phyloP scores from a whole-genome alignment of 1,284 basidiomycete genomes.

The Bothia castanella region DNA sequence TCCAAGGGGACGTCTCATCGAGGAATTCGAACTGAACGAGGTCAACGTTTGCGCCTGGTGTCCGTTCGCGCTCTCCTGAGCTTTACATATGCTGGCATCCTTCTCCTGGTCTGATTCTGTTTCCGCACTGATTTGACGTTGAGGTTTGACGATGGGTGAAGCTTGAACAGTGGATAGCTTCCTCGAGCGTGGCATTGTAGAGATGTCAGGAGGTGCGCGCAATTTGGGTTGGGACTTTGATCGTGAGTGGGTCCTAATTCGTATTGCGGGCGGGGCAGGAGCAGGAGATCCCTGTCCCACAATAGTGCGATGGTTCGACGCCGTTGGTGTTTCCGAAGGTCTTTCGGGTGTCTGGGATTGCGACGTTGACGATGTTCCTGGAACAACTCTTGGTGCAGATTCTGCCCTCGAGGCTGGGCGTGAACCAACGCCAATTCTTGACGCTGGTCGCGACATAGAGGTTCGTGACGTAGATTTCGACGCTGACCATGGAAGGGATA shows the following conservation, averaged over 20 bases:
- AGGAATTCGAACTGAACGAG: constrained; percentile 17
- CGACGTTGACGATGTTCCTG: background rate
- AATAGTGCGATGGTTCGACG: background rate
- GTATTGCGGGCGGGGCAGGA: background rate
- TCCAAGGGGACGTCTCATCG: constrained; percentile 23
- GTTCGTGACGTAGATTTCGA: constrained; percentile 17
- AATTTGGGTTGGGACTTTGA: constrained; percentile 33
- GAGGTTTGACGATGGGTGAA: constrained; percentile 25
- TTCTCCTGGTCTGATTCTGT: constrained; percentile 2
- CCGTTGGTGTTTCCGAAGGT: background rate
- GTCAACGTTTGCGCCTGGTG: background rate
- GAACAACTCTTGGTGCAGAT: constrained; percentile 17
- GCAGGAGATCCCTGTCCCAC: background rate
- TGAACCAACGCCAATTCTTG: constrained; percentile 10
- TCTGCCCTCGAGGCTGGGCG: constrained; percentile 1
- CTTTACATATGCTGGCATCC: background rate
- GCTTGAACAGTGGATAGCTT: constrained; percentile 33
- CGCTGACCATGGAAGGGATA: constrained; percentile 31
- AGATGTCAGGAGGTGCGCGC: constrained; percentile 5
- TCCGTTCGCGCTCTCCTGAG: background rate
- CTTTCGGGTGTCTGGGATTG: constrained; percentile 2
- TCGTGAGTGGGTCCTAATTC: constrained; percentile 19
- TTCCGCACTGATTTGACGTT: constrained; percentile 13
- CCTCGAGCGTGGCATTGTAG: constrained; percentile 10
- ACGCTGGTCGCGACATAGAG: constrained; percentile 17